A percentile compares a stretch with the other conserved stretches of the same genome.
These are phyloP conservation scores for Epichloe uncinata DNA, from an alignment of 2,329 filamentous ascomycete genomes.

Conservation along the genomic window DNA sequence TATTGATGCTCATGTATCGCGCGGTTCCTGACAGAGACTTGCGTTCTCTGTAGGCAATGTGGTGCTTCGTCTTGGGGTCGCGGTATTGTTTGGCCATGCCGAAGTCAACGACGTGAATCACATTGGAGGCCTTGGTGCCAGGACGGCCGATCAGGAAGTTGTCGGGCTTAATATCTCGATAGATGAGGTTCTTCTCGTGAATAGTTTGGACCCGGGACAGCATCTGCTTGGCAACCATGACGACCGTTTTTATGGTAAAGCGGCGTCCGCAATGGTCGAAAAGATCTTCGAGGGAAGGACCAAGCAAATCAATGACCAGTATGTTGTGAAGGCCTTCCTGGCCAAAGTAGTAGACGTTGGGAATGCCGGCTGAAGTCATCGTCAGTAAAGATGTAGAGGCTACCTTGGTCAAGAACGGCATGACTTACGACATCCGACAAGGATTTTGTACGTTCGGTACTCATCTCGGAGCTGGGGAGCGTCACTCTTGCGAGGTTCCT, in stretches of 20 bases:
- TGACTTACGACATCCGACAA: constrained; percentile 90
- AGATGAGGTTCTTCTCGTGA: constrained; percentile 98
- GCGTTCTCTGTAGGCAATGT: constrained; percentile 93
- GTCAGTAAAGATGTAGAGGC: neutral
- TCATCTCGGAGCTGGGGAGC: constrained; percentile 95
- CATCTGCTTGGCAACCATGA: constrained; percentile 91
- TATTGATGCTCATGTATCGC: constrained; percentile 99
- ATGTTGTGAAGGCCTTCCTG: constrained; percentile 99
- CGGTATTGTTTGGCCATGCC: constrained; percentile 99
- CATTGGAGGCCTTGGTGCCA: constrained; percentile 86
- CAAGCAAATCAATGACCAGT: constrained; percentile 95
- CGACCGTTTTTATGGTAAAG: constrained; percentile 98
- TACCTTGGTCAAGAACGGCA: neutral
- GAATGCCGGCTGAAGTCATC: constrained; percentile 54
- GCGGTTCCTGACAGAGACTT: constrained; percentile 95
- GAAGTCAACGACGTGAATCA: constrained; percentile 97
- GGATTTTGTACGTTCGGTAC: constrained; percentile 98
- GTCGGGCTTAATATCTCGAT: constrained; percentile 99
- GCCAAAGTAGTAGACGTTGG: constrained; percentile 98
- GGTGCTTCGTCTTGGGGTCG: constrained; percentile 97
- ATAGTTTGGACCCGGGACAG: constrained; percentile 99
- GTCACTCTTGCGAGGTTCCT: constrained; percentile 98
- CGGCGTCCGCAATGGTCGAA: constrained; percentile 99
- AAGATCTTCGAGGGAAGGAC: constrained; percentile 88
- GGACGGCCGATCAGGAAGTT: constrained; percentile 99